A percentile compares a stretch with the other conserved stretches of the same genome.
Evolutionary conservation across 1,284 basidiomycete species (phyloP).

Genomic region (Fomes fomentarius): DNA sequence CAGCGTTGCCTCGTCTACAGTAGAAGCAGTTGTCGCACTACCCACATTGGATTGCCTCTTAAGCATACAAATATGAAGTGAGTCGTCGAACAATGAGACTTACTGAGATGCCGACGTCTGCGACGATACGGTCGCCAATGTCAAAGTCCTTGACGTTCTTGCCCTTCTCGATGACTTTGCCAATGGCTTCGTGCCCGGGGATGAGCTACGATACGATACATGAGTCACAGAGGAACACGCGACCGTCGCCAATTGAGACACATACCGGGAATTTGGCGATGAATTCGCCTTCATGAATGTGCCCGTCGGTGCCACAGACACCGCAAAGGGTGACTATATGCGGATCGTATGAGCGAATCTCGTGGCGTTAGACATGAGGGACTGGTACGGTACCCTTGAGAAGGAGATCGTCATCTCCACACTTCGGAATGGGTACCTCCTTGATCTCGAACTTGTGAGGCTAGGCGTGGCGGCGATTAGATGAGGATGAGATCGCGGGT

Average conservation of each 20-base stretch:
- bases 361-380: background rate
- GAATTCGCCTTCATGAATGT: slow-evolving; percentile 66
- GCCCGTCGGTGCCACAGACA: slow-evolving; percentile 50
- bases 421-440: slow-evolving; percentile 46
- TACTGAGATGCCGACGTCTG: slow-evolving; percentile 53
- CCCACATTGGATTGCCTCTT: background rate
- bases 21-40: slow-evolving; percentile 62
- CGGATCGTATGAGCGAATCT: background rate
- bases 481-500: background rate
- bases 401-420: slow-evolving; percentile 54
- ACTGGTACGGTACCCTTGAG: slow-evolving; percentile 46
- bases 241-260: slow-evolving; percentile 13
- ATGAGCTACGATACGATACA: slow-evolving; percentile 41
- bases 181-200: slow-evolving; percentile 64
- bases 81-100: slow-evolving; percentile 16
- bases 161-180: slow-evolving; percentile 52
- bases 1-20: slow-evolving; percentile 55
- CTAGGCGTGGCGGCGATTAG: slow-evolving; percentile 24
- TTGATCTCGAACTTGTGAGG: slow-evolving; percentile 39
- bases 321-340: slow-evolving; percentile 34
- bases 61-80: background rate
- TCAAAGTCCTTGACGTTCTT: slow-evolving; percentile 56
- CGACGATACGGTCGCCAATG: slow-evolving; percentile 60
- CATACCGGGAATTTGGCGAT: slow-evolving; percentile 56
- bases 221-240: slow-evolving; percentile 7